Base-by-base conservation (phyloP, 768 basidiomycete genomes). In the Boletus bicolor region DNA sequence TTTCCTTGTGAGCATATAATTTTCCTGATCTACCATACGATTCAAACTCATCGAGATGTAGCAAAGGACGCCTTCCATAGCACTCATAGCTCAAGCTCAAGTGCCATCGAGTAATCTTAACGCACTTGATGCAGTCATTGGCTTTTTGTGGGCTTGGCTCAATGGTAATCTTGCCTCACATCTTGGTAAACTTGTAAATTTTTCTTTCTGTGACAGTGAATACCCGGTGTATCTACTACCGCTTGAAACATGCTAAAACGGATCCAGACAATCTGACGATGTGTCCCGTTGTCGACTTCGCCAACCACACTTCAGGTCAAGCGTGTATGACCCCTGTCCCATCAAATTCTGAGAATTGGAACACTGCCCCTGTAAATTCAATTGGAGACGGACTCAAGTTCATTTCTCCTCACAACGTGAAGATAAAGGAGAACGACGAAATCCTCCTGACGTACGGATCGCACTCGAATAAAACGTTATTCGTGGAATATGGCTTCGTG, bases 401-500 rank as follows among this genome's bases (percentile, higher is more conserved):
- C 24, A 51, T 79, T 4, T 79, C 86, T 12, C 80, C 84, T 4
- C 67, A 75, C 21, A 68, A 77, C 26, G 55, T 59, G 4, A 66
- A 69, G 0, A 71, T 87, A 21, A 54, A 67, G 30, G 58, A 73
- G 44, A 84, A 81, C 15, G 79, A 87, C 30, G 89, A 98, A 65
- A 70, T 97, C 3, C 81, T 80, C 42, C 76, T 98, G 55, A 81
- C 80, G 48, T 98, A 98, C 62, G 94, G 93, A 0, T 67, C 74
- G 7, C 94, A 96, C 70, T 73, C 84, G 26, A 95, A 93, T 59
- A 77, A 80, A 41, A 86, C 80, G 4, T 69, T 98, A 24, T 89
- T 94, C 66, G 78, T 85, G 21, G 96, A 98, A 68, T 98, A 98
- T 70, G 96, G 95, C 0, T 98, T 98, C 68, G 79, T 89, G 34